Base-by-base conservation (phyloP, 305 asterid species). In the Fraxinus baroniana region DNA sequence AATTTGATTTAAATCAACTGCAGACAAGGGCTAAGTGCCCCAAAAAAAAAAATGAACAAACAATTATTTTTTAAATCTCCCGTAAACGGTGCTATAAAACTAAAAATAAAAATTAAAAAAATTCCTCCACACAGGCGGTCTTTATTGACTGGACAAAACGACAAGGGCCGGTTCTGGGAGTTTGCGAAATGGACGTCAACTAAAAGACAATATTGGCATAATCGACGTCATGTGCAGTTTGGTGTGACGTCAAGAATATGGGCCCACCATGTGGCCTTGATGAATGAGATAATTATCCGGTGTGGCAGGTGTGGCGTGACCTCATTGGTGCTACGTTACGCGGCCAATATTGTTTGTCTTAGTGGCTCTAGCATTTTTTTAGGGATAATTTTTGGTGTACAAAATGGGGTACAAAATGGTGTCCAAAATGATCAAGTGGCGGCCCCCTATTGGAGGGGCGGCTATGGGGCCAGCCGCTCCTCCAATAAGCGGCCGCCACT, bases 151-250 rank as follows among this genome's bases (percentile, higher is more conserved):
- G 13, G n/a, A 46, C 57, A 46, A 9, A 26, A 66, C 3, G 5
- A 26, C 30, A 66, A 76, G 13, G 6, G 37, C 70, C 26, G 78
- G 80, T 12, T 13, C 10, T 10, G 84, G 84, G 32, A 78, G 86
- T 78, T 79, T 37, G 83, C 80, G 77, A 75, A 68, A 76, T 32
- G 74, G 41, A 74, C 84, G 81, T 84, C 72, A 84, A 68, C 81
- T 74, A 52, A 76, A 80, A 13, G 84, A 80, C 79, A 52, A 15
- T 22, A 26, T 68, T n/a, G 52, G 79, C 68, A 20, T 0, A 0
- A 20, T 10, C 49, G 39, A 80, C 66, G 83, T 84, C 86, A 80
- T 77, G 70, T 26, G 35, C 33, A 18, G 22, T 70, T 70, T 5
- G 30, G 10, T 30, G 22, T 30, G 75, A 70, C 75, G 20, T 30